Evolutionary conservation across 257 asterid species (phyloP).

Genomic region (Nicotiana knightiana): DNA sequence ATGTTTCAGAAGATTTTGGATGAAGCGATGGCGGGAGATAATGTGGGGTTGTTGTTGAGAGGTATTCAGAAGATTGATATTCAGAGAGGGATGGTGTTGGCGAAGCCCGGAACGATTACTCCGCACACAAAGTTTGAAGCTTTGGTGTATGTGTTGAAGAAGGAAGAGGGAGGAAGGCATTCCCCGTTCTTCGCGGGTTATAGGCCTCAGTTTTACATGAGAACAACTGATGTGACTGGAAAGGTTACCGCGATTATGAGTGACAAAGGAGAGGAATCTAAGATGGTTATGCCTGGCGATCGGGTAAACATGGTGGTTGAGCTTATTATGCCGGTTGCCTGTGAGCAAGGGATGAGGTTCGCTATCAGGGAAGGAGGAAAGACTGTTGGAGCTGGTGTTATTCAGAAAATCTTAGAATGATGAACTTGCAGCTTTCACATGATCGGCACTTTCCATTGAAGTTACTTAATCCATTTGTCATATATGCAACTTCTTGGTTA

Average conservation of each 20-base stretch:
- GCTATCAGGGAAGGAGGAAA: conserved; percentile 96
- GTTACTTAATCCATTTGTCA: conserved; percentile 6
- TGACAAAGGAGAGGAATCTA: conserved; percentile 64
- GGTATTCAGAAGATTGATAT: conserved; percentile 81
- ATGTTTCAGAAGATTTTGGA: conserved; percentile 93
- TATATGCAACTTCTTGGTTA: conserved; percentile 10
- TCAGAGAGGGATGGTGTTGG: conserved; percentile 93
- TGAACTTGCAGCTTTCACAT: not conserved
- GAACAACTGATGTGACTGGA: conserved; percentile 84
- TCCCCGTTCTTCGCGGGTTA: conserved; percentile 89
- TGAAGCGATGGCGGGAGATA: conserved; percentile 94
- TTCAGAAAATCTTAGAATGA: conserved; percentile 70
- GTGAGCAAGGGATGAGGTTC: conserved; percentile 97
- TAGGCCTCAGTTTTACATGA: conserved; percentile 97
- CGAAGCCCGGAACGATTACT: conserved; percentile 78
- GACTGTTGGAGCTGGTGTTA: conserved; percentile 95
- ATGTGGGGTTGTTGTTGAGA: conserved; percentile 87
- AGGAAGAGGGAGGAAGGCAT: conserved; percentile 98
- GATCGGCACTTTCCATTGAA: conserved; percentile 4
- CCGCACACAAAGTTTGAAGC: conserved; percentile 75
- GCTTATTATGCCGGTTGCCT: conserved; percentile 87
- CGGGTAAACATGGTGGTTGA: conserved; percentile 95
- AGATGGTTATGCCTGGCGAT: conserved; percentile 99
- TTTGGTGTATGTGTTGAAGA: conserved; percentile 89
- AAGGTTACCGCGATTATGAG: conserved; percentile 35